Evolutionary conservation across 2,329 filamentous ascomycete species (phyloP).

Genomic region (Fusarium agapanthi): DNA sequence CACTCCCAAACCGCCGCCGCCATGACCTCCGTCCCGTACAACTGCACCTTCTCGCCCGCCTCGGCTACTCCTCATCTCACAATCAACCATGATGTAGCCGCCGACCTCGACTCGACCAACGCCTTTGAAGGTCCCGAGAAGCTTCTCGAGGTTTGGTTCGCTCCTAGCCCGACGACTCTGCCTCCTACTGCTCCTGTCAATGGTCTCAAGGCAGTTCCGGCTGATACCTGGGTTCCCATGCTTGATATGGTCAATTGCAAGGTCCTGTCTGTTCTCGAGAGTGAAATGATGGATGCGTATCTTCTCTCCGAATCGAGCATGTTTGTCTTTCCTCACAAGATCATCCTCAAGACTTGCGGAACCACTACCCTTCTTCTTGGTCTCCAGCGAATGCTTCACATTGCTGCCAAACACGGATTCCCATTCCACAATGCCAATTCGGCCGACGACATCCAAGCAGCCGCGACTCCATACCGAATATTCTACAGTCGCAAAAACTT

Average conservation of each 20-base stretch:
- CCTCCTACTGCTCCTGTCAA: slow-evolving; percentile 74
- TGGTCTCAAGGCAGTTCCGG: slow-evolving; percentile 86
- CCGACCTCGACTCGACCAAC: slow-evolving; percentile 93
- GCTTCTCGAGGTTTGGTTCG: slow-evolving; percentile 98
- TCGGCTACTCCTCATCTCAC: slow-evolving; percentile 88
- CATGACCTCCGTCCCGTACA: slow-evolving; percentile 46
- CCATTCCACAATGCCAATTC: slow-evolving; percentile 77
- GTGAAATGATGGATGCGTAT: slow-evolving; percentile 94
- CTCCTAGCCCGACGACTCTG: slow-evolving; percentile 77
- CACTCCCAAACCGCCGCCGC: background rate
- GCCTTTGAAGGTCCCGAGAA: slow-evolving; percentile 99
- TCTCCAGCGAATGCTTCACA: slow-evolving; percentile 89
- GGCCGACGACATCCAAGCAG: slow-evolving; percentile 72
- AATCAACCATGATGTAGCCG: slow-evolving; percentile 94
- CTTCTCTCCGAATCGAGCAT: slow-evolving; percentile 98
- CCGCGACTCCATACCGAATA: slow-evolving; percentile 90
- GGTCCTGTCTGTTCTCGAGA: slow-evolving; percentile 92
- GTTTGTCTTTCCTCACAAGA: slow-evolving; percentile 99
- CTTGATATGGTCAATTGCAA: slow-evolving; percentile 98
- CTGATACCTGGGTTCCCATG: slow-evolving; percentile 94
- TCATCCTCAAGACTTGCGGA: slow-evolving; percentile 97
- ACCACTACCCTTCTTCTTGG: slow-evolving; percentile 94
- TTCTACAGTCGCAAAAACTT: slow-evolving; percentile 99
- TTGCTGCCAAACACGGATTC: slow-evolving; percentile 89
- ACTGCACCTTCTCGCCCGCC: slow-evolving; percentile 85